A percentile compares a stretch with the other conserved stretches of the same genome.
These are phyloP conservation scores for Dipodascopsis tothii DNA, from an alignment of 805 yeast species.

Conservation along the genomic window DNA sequence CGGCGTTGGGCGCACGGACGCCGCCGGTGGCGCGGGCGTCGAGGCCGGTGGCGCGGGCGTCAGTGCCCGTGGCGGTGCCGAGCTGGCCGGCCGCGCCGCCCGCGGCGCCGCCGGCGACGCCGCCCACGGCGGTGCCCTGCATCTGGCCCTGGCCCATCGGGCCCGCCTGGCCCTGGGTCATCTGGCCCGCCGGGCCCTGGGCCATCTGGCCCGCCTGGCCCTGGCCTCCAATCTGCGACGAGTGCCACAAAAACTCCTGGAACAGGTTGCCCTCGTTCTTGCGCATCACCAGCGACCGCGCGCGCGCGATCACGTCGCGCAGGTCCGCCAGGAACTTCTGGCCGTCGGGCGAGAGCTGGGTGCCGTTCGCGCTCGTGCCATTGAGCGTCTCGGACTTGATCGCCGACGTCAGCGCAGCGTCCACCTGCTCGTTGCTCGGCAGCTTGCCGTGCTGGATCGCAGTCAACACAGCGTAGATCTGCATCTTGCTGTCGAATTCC, in stretches of 20 bases:
- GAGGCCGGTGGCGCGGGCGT: too few species aligned
- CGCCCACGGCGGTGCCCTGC: too few species aligned
- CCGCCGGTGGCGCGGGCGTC: too few species aligned
- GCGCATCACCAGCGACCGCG: constrained; percentile 9
- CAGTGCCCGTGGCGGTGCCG: too few species aligned
- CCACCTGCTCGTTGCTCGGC: constrained; percentile 21
- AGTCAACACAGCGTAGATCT: constrained; percentile 13
- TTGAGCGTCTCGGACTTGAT: constrained; percentile 6
- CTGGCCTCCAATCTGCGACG: constrained; percentile 7
- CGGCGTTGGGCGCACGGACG: too few species aligned
- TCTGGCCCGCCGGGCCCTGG: too few species aligned
- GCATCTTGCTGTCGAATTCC: constrained; percentile 17
- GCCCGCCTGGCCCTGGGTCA: too few species aligned
- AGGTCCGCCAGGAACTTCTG: constrained; percentile 4
- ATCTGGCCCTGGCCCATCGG: too few species aligned
- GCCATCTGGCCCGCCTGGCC: too few species aligned
- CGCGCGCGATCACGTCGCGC: constrained; percentile 7
- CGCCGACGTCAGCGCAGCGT: constrained; percentile 17
- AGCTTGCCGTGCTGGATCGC: constrained; percentile 21
- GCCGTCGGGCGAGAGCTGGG: constrained; percentile 16
- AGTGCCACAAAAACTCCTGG: constrained; percentile 21
- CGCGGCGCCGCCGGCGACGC: too few species aligned
- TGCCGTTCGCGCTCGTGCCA: constrained; percentile 4
- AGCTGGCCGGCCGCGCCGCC: too few species aligned
- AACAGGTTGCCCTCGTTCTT: constrained; percentile 17